Percentiles rank a stretch among this genome's conserved stretches.
Conservation (phyloP, 345 rosid genomes). For the Acer saccharum region DNA sequence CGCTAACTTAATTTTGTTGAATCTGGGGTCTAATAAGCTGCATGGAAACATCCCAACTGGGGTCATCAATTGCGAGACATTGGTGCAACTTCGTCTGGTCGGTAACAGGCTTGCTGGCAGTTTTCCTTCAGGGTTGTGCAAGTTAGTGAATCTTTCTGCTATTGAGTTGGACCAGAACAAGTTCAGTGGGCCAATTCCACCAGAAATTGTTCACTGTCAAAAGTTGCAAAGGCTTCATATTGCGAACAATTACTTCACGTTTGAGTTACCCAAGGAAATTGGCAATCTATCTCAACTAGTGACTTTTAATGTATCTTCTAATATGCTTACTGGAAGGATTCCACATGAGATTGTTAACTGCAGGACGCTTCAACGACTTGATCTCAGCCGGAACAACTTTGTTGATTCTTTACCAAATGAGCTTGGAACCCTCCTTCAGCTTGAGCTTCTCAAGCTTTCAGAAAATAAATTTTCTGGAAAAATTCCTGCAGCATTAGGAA, state of each 20-base stretch:
- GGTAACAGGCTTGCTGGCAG: slow-evolving; percentile 70
- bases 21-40: slow-evolving; percentile 70
- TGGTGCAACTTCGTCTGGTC: slow-evolving; percentile 70
- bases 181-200: slow-evolving; percentile 75
- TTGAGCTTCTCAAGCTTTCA: slow-evolving; percentile 84
- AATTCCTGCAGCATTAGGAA: slow-evolving; percentile 73
- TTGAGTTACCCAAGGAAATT: slow-evolving; percentile 68
- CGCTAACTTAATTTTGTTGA: slow-evolving; percentile 58
- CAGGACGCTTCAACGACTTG: slow-evolving; percentile 87
- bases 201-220: slow-evolving; percentile 64
- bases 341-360: slow-evolving; percentile 75
- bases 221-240: slow-evolving; percentile 79
- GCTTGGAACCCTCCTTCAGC: slow-evolving; percentile 72
- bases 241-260: slow-evolving; percentile 65
- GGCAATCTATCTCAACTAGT: slow-evolving; percentile 79
- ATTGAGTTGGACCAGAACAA: slow-evolving; percentile 75
- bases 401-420: slow-evolving; percentile 63
- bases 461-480: slow-evolving; percentile 77
- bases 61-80: slow-evolving; percentile 52
- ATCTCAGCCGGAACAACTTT: slow-evolving; percentile 73
- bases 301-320: slow-evolving; percentile 77
- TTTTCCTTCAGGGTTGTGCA: slow-evolving; percentile 84
- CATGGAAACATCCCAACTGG: slow-evolving; percentile 70
- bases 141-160: slow-evolving; percentile 68
- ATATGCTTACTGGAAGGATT: slow-evolving; percentile 62